These are phyloP conservation scores for Fistulifera pelliculosa DNA, from an alignment of 108 stramenopile species.

Conservation along the genomic window DNA sequence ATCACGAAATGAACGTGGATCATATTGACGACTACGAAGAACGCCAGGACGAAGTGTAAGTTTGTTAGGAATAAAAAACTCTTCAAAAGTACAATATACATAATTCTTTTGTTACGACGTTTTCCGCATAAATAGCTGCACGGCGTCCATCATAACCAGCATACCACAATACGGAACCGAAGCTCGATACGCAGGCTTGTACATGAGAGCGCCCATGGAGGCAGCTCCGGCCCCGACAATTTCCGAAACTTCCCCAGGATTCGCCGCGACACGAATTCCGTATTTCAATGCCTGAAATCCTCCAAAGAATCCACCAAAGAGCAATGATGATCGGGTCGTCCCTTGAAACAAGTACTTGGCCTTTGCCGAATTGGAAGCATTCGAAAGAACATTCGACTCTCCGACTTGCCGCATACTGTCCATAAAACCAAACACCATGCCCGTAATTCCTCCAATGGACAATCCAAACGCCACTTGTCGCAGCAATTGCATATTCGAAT, in stretches of 20 bases:
- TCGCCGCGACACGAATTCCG: conserved; percentile 23
- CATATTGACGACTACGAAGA: too few relatives aligned
- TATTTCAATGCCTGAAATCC: conserved; percentile 48
- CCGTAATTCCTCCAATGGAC: conserved; percentile 71
- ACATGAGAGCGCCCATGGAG: conserved; percentile 48
- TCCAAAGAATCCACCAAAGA: conserved; percentile 61
- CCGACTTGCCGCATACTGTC: conserved; percentile 67
- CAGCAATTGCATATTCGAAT: conserved; percentile 48
- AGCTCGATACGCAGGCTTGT: conserved; percentile 52
- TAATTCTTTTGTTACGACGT: too few relatives aligned
- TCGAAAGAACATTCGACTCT: conserved; percentile 46
- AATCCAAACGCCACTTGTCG: conserved; percentile 67
- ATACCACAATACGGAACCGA: conserved; percentile 75
- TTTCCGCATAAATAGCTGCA: conserved; percentile 61
- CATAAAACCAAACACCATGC: conserved; percentile 84
- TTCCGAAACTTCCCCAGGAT: conserved; percentile 61
- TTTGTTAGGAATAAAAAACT: too few relatives aligned
- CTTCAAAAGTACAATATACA: too few relatives aligned
- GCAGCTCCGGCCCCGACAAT: conserved; percentile 42
- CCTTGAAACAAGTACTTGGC: conserved; percentile 63
- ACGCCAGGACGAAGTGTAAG: too few relatives aligned
- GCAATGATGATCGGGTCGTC: conserved; percentile 49
- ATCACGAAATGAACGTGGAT: too few relatives aligned
- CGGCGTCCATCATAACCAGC: conserved; percentile 72
- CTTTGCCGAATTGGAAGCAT: conserved; percentile 64